Conservation (phyloP, 192 early-diverging fungal species). For the Podila epigama region DNA sequence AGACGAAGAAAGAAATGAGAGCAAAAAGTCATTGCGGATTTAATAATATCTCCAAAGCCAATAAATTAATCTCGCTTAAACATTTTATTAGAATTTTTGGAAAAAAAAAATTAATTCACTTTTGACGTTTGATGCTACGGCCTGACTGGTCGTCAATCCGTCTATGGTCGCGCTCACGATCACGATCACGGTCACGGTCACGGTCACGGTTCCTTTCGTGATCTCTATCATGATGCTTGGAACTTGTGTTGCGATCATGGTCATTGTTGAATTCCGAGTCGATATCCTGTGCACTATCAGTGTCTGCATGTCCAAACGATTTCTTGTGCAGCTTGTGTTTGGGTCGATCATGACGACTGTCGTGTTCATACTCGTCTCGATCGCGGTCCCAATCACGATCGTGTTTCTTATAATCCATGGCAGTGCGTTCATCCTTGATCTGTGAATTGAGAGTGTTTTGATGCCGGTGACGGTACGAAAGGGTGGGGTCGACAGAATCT, state of each 20-base stretch:
- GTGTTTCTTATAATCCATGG: neutral
- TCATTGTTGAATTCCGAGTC: no score
- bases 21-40: neutral
- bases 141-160: conserved; percentile 3
- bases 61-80: no score
- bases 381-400: neutral
- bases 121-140: conserved; percentile 1
- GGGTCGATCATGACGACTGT: neutral
- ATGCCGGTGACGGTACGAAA: neutral
- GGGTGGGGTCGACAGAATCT: neutral
- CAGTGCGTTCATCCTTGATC: neutral
- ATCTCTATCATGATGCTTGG: neutral
- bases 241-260: neutral
- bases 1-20: conserved; percentile 4
- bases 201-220: neutral
- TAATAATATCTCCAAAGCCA: no score
- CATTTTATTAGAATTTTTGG: no score
- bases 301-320: no score
- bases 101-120: neutral
- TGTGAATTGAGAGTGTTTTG: neutral
- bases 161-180: conserved; percentile 3
- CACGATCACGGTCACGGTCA: conserved; percentile 1
- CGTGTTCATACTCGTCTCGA: neutral
- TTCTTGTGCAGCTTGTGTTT: no score
- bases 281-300: no score